Evolutionary conservation across 192 early-diverging fungal species (phyloP).

Genomic region (Paraglomus occultum): DNA sequence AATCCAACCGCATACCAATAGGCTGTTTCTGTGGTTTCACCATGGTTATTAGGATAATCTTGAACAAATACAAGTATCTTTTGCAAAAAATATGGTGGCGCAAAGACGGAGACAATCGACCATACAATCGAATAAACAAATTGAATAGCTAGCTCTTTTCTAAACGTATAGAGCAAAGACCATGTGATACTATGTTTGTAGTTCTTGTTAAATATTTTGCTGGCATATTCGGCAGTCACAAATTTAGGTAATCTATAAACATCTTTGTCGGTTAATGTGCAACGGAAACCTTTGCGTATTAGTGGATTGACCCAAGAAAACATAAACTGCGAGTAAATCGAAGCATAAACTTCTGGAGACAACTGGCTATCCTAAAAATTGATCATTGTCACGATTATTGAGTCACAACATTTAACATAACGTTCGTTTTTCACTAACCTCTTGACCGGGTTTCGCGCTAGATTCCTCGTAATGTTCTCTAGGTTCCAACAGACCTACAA

Average conservation of each 20-base stretch:
- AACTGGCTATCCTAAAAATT: constrained; percentile 14
- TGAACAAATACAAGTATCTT: constrained; percentile 56
- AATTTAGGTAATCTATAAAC: constrained; percentile 11
- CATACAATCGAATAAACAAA: constrained; percentile 31
- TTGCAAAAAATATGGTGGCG: constrained; percentile 58
- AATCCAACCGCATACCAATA: constrained; percentile 63
- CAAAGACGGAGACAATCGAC: constrained; percentile 39
- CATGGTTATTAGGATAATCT: constrained; percentile 32
- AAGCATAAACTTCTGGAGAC: constrained; percentile 24
- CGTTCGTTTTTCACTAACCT: not conserved
- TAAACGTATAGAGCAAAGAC: constrained; percentile 39
- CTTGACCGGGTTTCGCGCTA: constrained; percentile 10
- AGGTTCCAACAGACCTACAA: constrained; percentile 5
- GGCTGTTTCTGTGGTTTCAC: constrained; percentile 35
- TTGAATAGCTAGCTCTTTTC: constrained; percentile 46
- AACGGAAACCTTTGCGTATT: constrained; percentile 25
- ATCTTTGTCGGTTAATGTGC: constrained; percentile 13
- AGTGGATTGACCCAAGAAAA: constrained; percentile 40
- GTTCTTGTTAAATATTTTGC: constrained; percentile 34
- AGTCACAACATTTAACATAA: not conserved
- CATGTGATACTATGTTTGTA: constrained; percentile 35
- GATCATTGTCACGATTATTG: not conserved
- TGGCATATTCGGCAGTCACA: constrained; percentile 34
- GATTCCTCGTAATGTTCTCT: not conserved
- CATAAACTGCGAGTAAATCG: constrained; percentile 31